These are phyloP conservation scores for Epichloe sylvatica DNA, from an alignment of 2,329 filamentous ascomycete genomes.

Conservation along the genomic window DNA sequence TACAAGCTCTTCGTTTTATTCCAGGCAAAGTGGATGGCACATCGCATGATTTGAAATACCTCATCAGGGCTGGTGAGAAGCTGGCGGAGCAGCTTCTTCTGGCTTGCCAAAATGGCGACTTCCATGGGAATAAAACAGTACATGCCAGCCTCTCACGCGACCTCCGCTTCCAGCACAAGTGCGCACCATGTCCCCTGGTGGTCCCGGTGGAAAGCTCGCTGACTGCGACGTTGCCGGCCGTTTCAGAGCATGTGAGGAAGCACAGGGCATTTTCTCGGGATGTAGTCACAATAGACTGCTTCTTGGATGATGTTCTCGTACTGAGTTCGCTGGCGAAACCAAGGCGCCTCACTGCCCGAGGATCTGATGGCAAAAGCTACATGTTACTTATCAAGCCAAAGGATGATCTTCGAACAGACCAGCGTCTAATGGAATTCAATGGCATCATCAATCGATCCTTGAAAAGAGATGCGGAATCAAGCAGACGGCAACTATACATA, in stretches of 20 bases:
- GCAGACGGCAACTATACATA: conserved; percentile 82
- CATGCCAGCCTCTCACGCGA: conserved; percentile 62
- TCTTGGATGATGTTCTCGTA: conserved; percentile 79
- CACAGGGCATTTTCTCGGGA: conserved; percentile 83
- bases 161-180: conserved; percentile 72
- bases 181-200: conserved; percentile 69
- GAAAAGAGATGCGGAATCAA: conserved; percentile 82
- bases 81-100: conserved; percentile 69
- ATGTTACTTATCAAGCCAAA: conserved; percentile 94
- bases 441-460: conserved; percentile 92
- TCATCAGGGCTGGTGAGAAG: conserved; percentile 68
- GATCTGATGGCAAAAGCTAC: conserved; percentile 79
- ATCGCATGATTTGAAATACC: conserved; percentile 47
- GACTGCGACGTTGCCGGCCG: conserved; percentile 64
- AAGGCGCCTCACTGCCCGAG: conserved; percentile 73
- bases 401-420: conserved; percentile 92
- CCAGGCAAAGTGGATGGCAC: conserved; percentile 38
- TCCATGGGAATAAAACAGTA: conserved; percentile 50
- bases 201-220: conserved; percentile 79
- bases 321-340: conserved; percentile 86
- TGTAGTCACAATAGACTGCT: conserved; percentile 65
- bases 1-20: conserved; percentile 33
- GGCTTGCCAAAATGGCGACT: conserved; percentile 66
- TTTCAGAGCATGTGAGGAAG: conserved; percentile 55
- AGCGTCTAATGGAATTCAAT: conserved; percentile 98